Conservation (phyloP, 257 asterid genomes). For the Solanum stenotomum region DNA sequence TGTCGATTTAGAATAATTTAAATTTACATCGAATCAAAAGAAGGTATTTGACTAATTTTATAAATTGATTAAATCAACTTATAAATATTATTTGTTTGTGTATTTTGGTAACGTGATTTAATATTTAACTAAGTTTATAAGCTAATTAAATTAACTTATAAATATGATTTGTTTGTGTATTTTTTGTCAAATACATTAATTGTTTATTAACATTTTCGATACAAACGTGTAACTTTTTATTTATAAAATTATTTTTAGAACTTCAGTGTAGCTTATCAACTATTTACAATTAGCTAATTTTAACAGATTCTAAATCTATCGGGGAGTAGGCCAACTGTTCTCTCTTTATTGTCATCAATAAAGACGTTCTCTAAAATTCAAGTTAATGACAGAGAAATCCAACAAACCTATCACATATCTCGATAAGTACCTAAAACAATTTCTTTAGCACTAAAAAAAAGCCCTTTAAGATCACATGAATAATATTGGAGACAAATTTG, state of each 20-base stretch:
- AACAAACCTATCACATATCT: neutral
- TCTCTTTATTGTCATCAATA: neutral
- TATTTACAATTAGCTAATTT: neutral
- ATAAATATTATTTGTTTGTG: neutral
- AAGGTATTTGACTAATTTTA: neutral
- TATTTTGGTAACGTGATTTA: too few relatives aligned
- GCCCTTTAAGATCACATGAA: neutral
- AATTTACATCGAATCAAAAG: neutral
- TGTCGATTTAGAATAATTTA: neutral
- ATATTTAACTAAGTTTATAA: too few relatives aligned
- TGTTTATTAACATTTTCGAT: neutral
- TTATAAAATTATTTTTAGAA: neutral
- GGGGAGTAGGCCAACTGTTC: rapidly evolving
- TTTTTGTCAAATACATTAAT: neutral
- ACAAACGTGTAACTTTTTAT: neutral
- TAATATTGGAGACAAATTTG: neutral
- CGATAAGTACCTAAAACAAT: neutral
- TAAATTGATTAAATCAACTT: neutral
- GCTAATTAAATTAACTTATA: neutral
- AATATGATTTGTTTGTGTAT: neutral
- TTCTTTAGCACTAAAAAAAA: neutral
- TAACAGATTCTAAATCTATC: neutral
- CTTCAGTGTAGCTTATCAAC: neutral
- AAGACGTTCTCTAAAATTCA: neutral
- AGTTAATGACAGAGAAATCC: neutral